Evolutionary conservation across 768 basidiomycete species (phyloP), one percentile per base, ranked within the genome.

Genomic region (Hygrophorus russula): DNA sequence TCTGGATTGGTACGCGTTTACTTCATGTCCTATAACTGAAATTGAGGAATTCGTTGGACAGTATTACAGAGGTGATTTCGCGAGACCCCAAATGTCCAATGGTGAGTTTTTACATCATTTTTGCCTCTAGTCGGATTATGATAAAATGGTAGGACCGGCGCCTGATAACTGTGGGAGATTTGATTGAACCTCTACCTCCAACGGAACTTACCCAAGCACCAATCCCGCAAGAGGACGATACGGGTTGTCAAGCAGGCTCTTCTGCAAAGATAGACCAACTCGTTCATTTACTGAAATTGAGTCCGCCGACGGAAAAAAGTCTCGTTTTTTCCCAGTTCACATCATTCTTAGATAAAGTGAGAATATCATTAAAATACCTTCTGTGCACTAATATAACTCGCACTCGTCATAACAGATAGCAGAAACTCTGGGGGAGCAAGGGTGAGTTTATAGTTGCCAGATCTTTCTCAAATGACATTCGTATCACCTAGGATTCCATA

Each of bases 261-360:
- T 91, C 90, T 15, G 85, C 86, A 9, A 93, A 93, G 61, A 83
- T 90, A 41, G 82, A 85, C 41, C 87, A 90, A 52, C 65, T 93
- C 12, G 57, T 89, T 15, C 73, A 83, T 41, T 70, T 90, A 34
- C 67, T 93, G 34, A 66, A 72, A 47, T 59, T 90, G 10, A 83
- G 77, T 4, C 83, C 84, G 0, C 47, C 52, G 3, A 72, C 68
- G 1, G 83, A 89, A 48, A 93, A 93, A 59, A 82, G 82, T 2
- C 64, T 93, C 2, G 87, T 93, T 1, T 93, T 93, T 56, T 89
- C 85, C 2, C 90, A 93, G 52, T 93, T 91, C 53, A 93, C 88
- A 3, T 73, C 77, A 2, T 91, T 88, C 62, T 59, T 91, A 42
- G 81, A 87, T 63, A 82, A 87, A 65, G 87, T 82, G 47, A 39